phyloP scores from a whole-genome alignment of 805 yeast genomes.

The Saccharomycopsis fibuligera region DNA sequence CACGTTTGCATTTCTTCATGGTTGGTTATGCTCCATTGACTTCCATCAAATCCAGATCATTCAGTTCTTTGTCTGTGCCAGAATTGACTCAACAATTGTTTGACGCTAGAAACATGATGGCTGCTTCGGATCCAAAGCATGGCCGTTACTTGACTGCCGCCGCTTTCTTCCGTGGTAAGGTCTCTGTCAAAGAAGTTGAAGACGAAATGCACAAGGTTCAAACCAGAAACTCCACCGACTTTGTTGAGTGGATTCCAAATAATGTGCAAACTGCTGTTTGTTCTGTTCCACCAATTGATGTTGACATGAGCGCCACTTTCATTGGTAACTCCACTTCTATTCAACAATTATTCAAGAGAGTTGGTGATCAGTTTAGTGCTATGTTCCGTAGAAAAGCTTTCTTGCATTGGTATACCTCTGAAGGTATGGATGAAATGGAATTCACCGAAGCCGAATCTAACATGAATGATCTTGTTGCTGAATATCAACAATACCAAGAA shows the following conservation, averaged over 20 bases:
- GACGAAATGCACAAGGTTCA: slow-evolving; percentile 86
- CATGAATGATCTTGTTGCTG: slow-evolving; percentile 82
- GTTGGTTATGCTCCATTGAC: slow-evolving; percentile 93
- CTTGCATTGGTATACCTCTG: slow-evolving; percentile 93
- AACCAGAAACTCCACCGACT: slow-evolving; percentile 71
- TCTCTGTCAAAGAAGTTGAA: slow-evolving; percentile 87
- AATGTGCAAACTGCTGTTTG: slow-evolving; percentile 93
- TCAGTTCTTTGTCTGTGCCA: slow-evolving; percentile 80
- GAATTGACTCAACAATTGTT: slow-evolving; percentile 93
- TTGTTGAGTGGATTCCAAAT: slow-evolving; percentile 95
- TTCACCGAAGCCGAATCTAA: slow-evolving; percentile 91
- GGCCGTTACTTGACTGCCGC: slow-evolving; percentile 92
- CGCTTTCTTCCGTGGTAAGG: slow-evolving; percentile 91
- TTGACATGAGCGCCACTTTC: slow-evolving; percentile 87
- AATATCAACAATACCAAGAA: slow-evolving; percentile 89
- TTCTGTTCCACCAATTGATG: slow-evolving; percentile 79
- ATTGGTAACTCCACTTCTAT: slow-evolving; percentile 91
- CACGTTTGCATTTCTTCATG: slow-evolving; percentile 91
- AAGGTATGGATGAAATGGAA: slow-evolving; percentile 95
- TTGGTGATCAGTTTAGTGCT: slow-evolving; percentile 82
- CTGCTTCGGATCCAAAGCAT: slow-evolving; percentile 84
- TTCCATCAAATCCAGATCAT: slow-evolving; percentile 71
- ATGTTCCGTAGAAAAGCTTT: slow-evolving; percentile 94
- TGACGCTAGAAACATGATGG: slow-evolving; percentile 92
- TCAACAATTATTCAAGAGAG: slow-evolving; percentile 84